Percentiles rank a stretch among this genome's conserved stretches.
phyloP scores from a whole-genome alignment of 1,284 basidiomycete species.

The Trichosporon inkin region DNA sequence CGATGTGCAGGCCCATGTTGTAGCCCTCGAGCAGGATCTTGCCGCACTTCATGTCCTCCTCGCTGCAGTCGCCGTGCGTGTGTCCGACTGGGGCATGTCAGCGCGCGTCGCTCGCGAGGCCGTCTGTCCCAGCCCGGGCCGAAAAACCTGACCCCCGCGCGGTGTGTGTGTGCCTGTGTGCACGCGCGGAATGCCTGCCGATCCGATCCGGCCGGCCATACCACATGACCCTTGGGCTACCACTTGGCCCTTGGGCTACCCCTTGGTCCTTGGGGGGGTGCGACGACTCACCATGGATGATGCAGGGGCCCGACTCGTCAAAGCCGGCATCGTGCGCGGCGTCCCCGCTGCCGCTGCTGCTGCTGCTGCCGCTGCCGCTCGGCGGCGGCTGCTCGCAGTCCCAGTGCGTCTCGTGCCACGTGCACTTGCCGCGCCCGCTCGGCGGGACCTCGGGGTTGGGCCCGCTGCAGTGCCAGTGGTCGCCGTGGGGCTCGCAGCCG shows the following conservation, averaged over 20 bases:
- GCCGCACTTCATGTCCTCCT: conserved; percentile 43
- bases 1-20: conserved; percentile 51
- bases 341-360: conserved; percentile 15
- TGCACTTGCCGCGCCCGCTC: conserved; percentile 29
- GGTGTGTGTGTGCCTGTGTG: too few species aligned
- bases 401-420: conserved; percentile 37
- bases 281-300: conserved; percentile 34
- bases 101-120: too few species aligned
- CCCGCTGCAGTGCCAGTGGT: conserved; percentile 33
- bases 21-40: conserved; percentile 38
- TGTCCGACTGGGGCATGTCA: conserved; percentile 1
- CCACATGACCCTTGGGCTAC: too few species aligned
- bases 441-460: conserved; percentile 26
- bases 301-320: conserved; percentile 29
- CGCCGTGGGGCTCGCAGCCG: conserved; percentile 27
- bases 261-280: too few species aligned
- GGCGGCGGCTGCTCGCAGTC: conserved; percentile 28
- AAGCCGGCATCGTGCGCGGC: conserved; percentile 10
- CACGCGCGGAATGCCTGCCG: too few species aligned
- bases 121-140: too few species aligned
- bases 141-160: too few species aligned
- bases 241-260: too few species aligned
- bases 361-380: conserved; percentile 7
- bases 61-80: conserved; percentile 51
- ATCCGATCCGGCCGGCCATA: too few species aligned